Conservation (phyloP, 768 basidiomycete species). For the Strobilomyces confusus region DNA sequence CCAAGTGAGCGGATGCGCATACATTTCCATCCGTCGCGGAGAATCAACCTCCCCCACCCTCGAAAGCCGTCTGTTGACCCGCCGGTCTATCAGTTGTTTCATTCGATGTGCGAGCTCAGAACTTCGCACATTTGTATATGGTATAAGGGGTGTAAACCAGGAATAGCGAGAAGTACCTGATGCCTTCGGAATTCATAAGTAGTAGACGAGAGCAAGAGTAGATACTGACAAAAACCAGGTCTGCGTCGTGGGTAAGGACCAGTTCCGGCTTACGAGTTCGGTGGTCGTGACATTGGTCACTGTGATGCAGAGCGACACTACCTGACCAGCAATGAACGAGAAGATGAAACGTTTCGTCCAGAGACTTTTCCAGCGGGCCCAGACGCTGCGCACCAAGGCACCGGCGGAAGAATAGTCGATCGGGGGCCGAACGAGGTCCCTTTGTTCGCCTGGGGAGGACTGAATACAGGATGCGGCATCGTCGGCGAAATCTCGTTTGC, state of each 20-base stretch:
- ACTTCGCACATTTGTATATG: slow-evolving; percentile 71
- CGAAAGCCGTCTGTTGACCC: slow-evolving; percentile 63
- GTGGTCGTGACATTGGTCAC: slow-evolving; percentile 86
- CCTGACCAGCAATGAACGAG: slow-evolving; percentile 70
- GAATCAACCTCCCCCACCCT: slow-evolving; percentile 75
- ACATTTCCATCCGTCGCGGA: slow-evolving; percentile 88
- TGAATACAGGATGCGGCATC: slow-evolving; percentile 1
- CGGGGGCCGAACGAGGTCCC: slow-evolving; percentile 42
- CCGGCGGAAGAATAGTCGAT: slow-evolving; percentile 61
- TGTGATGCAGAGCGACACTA: slow-evolving; percentile 84
- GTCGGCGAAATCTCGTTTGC: slow-evolving; percentile 21
- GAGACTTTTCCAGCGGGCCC: slow-evolving; percentile 62
- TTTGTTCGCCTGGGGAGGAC: neutral
- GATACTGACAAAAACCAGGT: slow-evolving; percentile 72
- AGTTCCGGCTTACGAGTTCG: slow-evolving; percentile 64
- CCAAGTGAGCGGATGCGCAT: slow-evolving; percentile 20
- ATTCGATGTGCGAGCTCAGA: neutral
- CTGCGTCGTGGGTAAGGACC: slow-evolving; percentile 77
- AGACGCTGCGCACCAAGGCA: slow-evolving; percentile 52
- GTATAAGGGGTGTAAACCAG: slow-evolving; percentile 82
- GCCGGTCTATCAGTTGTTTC: neutral
- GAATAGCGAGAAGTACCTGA: slow-evolving; percentile 76
- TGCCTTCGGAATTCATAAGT: neutral
- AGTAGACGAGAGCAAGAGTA: neutral
- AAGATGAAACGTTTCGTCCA: slow-evolving; percentile 76